phyloP scores from a whole-genome alignment of 129 eudicot genomes.

The Flaveria bidentis region DNA sequence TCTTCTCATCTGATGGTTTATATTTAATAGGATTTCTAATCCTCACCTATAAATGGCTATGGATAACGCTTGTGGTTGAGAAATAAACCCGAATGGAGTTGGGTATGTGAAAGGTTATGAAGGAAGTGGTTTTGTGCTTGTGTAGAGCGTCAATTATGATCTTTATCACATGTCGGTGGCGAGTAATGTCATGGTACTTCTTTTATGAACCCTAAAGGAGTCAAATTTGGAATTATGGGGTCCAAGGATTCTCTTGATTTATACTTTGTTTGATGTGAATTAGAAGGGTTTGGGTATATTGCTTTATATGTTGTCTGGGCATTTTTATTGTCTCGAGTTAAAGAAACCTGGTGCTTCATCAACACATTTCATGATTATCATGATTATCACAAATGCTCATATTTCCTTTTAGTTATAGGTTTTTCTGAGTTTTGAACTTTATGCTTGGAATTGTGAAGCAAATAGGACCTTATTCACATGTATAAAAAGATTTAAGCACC shows the following conservation, averaged over 20 bases:
- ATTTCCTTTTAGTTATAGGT: background rate
- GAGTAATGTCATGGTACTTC: background rate
- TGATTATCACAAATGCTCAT: background rate
- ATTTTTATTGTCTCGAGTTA: constrained; percentile 8
- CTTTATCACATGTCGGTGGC: constrained; percentile 12
- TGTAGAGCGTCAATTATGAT: constrained; percentile 8
- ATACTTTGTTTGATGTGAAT: constrained; percentile 32
- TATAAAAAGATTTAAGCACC: too few relatives aligned
- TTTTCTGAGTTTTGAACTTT: too few relatives aligned
- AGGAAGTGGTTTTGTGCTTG: constrained; percentile 9
- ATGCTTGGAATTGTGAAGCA: background rate
- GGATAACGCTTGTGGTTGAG: constrained; percentile 14
- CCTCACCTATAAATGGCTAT: constrained; percentile 32
- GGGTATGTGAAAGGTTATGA: constrained; percentile 6
- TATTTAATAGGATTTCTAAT: constrained; percentile 15
- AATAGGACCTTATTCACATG: too few relatives aligned
- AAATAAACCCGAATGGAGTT: constrained; percentile 6
- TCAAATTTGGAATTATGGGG: constrained; percentile 25
- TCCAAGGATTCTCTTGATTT: constrained; percentile 24
- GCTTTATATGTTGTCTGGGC: constrained; percentile 31
- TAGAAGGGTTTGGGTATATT: constrained; percentile 16
- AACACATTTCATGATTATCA: constrained; percentile 8
- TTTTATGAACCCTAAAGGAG: constrained; percentile 11
- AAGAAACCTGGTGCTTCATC: constrained; percentile 31
- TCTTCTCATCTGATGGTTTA: constrained; percentile 13